These are phyloP conservation scores for Neospermospora avenae DNA, from an alignment of 2,329 filamentous ascomycete species.

Conservation along the genomic window DNA sequence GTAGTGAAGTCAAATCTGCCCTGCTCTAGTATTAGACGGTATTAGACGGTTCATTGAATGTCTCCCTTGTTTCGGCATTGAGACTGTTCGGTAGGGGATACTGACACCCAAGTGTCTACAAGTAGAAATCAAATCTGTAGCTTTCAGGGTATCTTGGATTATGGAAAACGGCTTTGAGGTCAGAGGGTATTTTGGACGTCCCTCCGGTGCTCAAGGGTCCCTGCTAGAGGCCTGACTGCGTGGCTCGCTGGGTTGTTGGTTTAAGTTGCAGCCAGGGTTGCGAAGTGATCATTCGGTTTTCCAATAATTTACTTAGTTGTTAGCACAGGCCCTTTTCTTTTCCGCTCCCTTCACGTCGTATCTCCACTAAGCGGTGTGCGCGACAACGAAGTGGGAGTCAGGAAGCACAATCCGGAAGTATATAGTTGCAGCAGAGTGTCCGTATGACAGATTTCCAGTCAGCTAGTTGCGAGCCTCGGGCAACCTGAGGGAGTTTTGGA, in stretches of 20 bases:
- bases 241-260: not conserved
- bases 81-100: not conserved
- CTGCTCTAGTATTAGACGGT: not conserved
- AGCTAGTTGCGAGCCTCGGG: not conserved
- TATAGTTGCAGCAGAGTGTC: not conserved
- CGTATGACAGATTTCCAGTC: not conserved
- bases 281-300: not conserved
- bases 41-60: not conserved
- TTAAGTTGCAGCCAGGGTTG: not conserved
- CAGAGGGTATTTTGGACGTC: not conserved
- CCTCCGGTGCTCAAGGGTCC: not conserved
- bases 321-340: not conserved
- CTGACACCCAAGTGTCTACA: too few species aligned
- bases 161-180: not conserved
- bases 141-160: not conserved
- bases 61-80: not conserved
- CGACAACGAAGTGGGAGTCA: slow-evolving; percentile 3
- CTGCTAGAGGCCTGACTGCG: not conserved
- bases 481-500: not conserved
- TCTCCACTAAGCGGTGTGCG: not conserved
- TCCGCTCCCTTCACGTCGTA: not conserved
- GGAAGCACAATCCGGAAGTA: not conserved
- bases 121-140: too few species aligned
- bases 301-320: not conserved
- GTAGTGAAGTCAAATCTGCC: not conserved